A percentile compares a stretch with the other conserved stretches of the same genome.
Evolutionary conservation across 306 rosid species (phyloP).

Genomic region (Vachellia pachyceras): DNA sequence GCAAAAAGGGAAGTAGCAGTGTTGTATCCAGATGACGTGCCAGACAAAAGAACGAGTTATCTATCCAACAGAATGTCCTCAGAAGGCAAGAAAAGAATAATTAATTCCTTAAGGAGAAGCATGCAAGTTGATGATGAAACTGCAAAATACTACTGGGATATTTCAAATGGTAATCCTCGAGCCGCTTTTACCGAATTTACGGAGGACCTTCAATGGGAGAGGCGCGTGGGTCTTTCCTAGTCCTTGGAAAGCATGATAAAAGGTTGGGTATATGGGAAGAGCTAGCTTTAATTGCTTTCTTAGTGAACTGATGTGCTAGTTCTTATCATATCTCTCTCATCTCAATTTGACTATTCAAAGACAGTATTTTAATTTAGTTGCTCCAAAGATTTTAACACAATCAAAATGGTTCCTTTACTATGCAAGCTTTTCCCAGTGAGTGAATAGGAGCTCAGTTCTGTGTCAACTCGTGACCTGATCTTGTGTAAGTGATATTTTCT

Average conservation of each 20-base stretch:
- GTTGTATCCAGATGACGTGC: conserved; percentile 71
- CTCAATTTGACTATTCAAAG: neutral
- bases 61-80: conserved; percentile 52
- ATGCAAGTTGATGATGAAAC: conserved; percentile 93
- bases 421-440: neutral
- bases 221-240: conserved; percentile 58
- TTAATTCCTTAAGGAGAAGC: conserved; percentile 81
- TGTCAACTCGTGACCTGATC: neutral
- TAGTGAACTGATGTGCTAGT: neutral
- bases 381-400: neutral
- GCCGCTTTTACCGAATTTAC: conserved; percentile 82
- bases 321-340: neutral
- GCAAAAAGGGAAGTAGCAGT: conserved; percentile 96
- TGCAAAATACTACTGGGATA: conserved; percentile 80
- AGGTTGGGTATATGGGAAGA: conserved; percentile 14
- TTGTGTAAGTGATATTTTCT: neutral
- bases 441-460: neutral
- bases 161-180: conserved; percentile 87
- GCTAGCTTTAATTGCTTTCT: conserved; percentile 8
- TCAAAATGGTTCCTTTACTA: neutral
- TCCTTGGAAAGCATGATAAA: conserved; percentile 23
- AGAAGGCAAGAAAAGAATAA: conserved; percentile 68
- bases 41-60: conserved; percentile 42
- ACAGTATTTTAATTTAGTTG: neutral
- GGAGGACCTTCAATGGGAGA: conserved; percentile 82